Conservation (phyloP, 345 rosid genomes). For the Erucastrum elatum region DNA sequence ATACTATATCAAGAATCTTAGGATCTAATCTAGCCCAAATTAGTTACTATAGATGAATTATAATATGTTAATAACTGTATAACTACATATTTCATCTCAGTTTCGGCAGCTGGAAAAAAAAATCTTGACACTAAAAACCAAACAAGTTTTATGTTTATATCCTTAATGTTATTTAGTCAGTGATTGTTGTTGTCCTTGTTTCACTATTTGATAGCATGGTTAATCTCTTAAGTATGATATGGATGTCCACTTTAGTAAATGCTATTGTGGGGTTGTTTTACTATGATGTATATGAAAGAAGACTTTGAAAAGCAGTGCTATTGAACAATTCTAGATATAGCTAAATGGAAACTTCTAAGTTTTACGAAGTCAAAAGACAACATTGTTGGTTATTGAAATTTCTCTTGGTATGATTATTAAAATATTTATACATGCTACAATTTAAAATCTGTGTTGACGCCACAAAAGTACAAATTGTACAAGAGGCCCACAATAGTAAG, state of each 20-base stretch:
- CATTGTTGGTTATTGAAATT: constrained; percentile 38
- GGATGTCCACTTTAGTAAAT: too few species aligned
- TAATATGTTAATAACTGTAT: too few species aligned
- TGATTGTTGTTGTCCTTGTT: neutral
- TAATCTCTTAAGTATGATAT: neutral
- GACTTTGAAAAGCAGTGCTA: too few species aligned
- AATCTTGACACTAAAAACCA: neutral
- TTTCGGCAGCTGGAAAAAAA: neutral
- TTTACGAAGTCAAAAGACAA: constrained; percentile 36
- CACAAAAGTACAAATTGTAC: neutral
- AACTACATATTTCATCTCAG: too few species aligned
- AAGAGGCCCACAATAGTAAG: too few species aligned
- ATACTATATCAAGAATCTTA: neutral
- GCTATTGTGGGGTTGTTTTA: too few species aligned
- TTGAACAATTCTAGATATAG: too few species aligned
- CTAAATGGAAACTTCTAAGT: constrained; percentile 26
- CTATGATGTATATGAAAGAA: too few species aligned
- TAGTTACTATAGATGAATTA: neutral
- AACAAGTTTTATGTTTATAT: neutral
- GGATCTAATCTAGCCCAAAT: neutral
- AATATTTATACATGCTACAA: constrained; percentile 13
- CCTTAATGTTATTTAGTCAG: neutral
- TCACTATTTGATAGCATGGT: neutral
- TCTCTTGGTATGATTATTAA: neutral
- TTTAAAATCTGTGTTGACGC: constrained; percentile 26